These are phyloP conservation scores for Batkoa obscura DNA, from an alignment of 371 early-diverging fungal genomes.

Conservation along the genomic window DNA sequence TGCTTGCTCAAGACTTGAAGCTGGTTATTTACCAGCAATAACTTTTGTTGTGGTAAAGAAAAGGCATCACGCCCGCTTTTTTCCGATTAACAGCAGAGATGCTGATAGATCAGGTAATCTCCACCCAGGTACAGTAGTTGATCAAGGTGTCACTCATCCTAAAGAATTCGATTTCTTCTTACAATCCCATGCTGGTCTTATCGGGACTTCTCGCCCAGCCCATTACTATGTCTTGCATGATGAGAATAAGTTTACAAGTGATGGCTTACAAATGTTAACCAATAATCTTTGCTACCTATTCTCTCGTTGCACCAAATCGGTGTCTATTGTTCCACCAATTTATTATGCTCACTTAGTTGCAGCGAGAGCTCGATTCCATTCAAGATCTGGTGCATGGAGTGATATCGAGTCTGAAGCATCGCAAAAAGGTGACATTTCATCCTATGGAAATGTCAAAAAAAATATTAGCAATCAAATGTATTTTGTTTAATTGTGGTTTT, in stretches of 20 bases:
- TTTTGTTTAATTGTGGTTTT: not conserved
- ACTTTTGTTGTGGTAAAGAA: slow-evolving; percentile 79
- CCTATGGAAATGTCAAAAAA: not conserved
- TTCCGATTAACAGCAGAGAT: slow-evolving; percentile 30
- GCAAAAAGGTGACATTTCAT: not conserved
- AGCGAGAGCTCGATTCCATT: slow-evolving; percentile 62
- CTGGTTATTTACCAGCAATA: slow-evolving; percentile 41
- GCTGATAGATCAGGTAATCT: slow-evolving; percentile 50
- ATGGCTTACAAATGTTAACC: slow-evolving; percentile 45
- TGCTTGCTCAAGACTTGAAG: slow-evolving; percentile 39
- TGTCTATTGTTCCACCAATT: slow-evolving; percentile 57
- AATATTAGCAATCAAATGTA: not conserved
- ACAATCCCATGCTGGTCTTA: slow-evolving; percentile 50
- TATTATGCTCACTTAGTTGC: slow-evolving; percentile 84
- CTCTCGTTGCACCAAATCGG: slow-evolving; percentile 61
- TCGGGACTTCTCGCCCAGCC: slow-evolving; percentile 64
- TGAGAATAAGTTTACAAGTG: slow-evolving; percentile 43
- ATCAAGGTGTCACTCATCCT: slow-evolving; percentile 40
- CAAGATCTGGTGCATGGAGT: not conserved
- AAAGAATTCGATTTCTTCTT: slow-evolving; percentile 62
- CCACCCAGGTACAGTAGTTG: slow-evolving; percentile 64
- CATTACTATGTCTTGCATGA: slow-evolving; percentile 61
- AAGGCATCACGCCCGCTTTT: slow-evolving; percentile 71
- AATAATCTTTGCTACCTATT: slow-evolving; percentile 66
- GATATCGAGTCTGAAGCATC: not conserved